These are phyloP conservation scores for Citrullus amarus DNA, from an alignment of 306 rosid species.

Conservation along the genomic window DNA sequence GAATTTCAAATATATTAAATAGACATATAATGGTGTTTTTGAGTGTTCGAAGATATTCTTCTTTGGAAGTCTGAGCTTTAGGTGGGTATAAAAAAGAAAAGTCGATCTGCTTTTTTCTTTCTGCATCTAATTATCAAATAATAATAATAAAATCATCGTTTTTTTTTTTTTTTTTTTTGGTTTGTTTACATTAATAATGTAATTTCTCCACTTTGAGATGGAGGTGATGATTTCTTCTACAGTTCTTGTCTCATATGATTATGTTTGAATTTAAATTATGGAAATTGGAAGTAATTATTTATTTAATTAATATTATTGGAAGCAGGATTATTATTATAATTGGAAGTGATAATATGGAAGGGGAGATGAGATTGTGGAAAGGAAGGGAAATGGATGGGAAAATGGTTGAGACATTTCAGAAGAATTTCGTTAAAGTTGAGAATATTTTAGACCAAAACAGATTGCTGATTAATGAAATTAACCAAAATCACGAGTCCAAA, in stretches of 20 bases:
- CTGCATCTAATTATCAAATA: conserved; percentile 39
- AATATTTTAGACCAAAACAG: conserved; percentile 78
- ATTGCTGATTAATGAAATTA: conserved; percentile 78
- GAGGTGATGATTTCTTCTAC: conserved; percentile 59
- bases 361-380: conserved; percentile 19
- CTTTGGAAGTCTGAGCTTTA: conserved; percentile 47
- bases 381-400: conserved; percentile 54
- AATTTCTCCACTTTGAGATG: conserved; percentile 17
- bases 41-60: conserved; percentile 33
- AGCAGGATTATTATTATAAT: not conserved
- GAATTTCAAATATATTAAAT: not conserved
- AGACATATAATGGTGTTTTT: not conserved
- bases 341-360: conserved; percentile 39
- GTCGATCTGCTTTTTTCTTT: conserved; percentile 14
- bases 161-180: not conserved
- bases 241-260: conserved; percentile 44
- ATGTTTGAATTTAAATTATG: not conserved
- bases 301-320: not conserved
- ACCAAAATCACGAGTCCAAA: conserved; percentile 91
- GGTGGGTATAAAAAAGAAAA: conserved; percentile 14
- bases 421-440: conserved; percentile 77
- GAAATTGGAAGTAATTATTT: not conserved
- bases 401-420: conserved; percentile 63
- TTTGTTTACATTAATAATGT: conserved; percentile 17
- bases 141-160: not conserved